Evolutionary conservation across 2,329 filamentous ascomycete genomes (phyloP).

Genomic region (Stagonosporopsis vannaccii): DNA sequence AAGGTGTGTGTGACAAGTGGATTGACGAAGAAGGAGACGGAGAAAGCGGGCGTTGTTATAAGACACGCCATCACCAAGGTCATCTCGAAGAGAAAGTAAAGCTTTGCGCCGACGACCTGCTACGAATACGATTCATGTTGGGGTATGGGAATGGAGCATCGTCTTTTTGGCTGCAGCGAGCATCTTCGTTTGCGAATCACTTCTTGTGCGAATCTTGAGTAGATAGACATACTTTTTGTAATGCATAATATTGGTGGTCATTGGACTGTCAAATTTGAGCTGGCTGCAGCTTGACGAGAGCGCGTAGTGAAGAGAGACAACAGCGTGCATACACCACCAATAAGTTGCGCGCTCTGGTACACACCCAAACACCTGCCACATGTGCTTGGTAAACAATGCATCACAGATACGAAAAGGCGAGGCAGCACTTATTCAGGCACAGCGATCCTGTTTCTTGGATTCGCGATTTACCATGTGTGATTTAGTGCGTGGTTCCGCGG

Average conservation of each 20-base stretch:
- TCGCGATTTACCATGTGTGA: background rate
- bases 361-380: background rate
- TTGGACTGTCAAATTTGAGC: background rate
- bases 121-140: constrained; percentile 9
- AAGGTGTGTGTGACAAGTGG: constrained; percentile 92
- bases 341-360: background rate
- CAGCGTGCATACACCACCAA: background rate
- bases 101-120: background rate
- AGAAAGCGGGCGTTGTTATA: constrained; percentile 88
- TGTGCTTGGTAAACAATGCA: background rate
- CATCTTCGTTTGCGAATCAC: background rate
- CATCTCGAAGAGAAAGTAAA: constrained; percentile 64
- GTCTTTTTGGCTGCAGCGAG: constrained; percentile 3
- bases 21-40: constrained; percentile 90
- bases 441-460: constrained; percentile 5
- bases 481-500: constrained; percentile 6
- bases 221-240: constrained; percentile 12
- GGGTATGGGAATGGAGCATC: background rate
- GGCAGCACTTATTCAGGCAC: background rate
- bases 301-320: background rate
- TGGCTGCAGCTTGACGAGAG: background rate
- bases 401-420: background rate
- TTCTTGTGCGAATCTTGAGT: constrained; percentile 7
- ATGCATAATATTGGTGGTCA: constrained; percentile 14
- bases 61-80: constrained; percentile 94